Base-by-base conservation (phyloP, 768 basidiomycete species). In the Leccinum arenicola region DNA sequence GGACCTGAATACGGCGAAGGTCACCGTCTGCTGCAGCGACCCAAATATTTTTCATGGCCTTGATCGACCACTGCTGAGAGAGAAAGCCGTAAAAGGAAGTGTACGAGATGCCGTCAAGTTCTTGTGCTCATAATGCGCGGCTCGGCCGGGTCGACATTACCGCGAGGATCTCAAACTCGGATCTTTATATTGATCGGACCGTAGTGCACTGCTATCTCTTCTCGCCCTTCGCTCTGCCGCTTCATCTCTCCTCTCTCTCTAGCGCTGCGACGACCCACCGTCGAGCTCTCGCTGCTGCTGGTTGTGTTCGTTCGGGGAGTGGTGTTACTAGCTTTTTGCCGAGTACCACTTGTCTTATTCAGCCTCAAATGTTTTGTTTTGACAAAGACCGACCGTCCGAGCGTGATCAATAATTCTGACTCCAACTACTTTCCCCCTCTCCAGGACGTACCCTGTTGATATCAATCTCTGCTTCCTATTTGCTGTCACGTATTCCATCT, bases 11-110 rank as follows among this genome's bases (percentile, higher is more conserved):
- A 52, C 89, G 80, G n/a, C 75, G 74, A 35, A 95, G 73, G 75
- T 97, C 90, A 47, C 95, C 95, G 68, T 97, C 95, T 50, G 85
- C 89, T 0, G 95, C 91, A 49, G 95, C 95, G 36, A 97, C 84
- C 95, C 95, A 97, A 49, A 97, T 88, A 74, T 95, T 95, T 70
- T 83, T 73, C 50, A 49, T 49, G 10, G 10, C 4, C 33, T 10
- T 19, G 43, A 43, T 43, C 43, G 43, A 40, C 40, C 17, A 43
- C n/a, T n/a, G 4, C 29, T 29, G 29, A 29, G 29, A 43, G 40
- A 19, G 8, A 19, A 8, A 10, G 10, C 43, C 43, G n/a, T 19
- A 43, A 43, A 43, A 43, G 43, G 40, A 40, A 40, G 40, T 40
- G 36, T 29, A 29, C 15, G 15, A 38, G 36, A 38, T 38, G n/a